These are phyloP conservation scores for Cladosporium sp. DNA, from an alignment of 2,329 filamentous ascomycete genomes.

Conservation along the genomic window DNA sequence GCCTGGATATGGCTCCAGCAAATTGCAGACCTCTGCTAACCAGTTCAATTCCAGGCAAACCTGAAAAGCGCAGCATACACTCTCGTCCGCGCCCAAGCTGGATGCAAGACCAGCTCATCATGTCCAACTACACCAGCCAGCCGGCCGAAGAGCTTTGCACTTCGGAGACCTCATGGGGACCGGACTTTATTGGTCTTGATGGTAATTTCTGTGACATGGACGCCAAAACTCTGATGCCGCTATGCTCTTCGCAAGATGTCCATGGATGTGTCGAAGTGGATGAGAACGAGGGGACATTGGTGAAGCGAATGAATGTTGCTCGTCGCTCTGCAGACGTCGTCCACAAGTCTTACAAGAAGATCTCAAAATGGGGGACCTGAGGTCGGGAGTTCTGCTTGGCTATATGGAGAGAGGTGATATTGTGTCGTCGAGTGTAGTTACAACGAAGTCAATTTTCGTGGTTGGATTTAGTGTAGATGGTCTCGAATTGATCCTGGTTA, in stretches of 20 bases:
- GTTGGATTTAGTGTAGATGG: too few species aligned
- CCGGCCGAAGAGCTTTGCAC: conserved; percentile 3
- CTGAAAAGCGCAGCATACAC: background rate
- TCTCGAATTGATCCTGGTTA: too few species aligned
- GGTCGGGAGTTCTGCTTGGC: too few species aligned
- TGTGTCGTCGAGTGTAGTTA: too few species aligned
- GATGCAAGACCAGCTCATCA: background rate
- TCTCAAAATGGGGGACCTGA: background rate
- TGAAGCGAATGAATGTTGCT: background rate
- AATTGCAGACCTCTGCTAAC: too few species aligned
- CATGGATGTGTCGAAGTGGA: conserved; percentile 7
- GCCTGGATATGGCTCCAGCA: too few species aligned
- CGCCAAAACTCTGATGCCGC: background rate
- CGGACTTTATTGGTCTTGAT: conserved; percentile 13
- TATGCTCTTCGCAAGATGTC: conserved; percentile 3
- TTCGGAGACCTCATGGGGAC: conserved; percentile 7
- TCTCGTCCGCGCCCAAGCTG: background rate
- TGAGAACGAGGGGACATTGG: background rate
- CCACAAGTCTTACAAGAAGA: conserved; percentile 11
- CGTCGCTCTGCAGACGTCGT: background rate
- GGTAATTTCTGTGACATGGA: conserved; percentile 10
- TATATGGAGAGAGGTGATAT: too few species aligned
- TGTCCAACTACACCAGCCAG: background rate
- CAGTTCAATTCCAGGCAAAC: too few species aligned
- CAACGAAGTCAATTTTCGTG: too few species aligned